Conservation (phyloP, 805 yeast genomes). For the Sungouiozyma ichnusensis region DNA sequence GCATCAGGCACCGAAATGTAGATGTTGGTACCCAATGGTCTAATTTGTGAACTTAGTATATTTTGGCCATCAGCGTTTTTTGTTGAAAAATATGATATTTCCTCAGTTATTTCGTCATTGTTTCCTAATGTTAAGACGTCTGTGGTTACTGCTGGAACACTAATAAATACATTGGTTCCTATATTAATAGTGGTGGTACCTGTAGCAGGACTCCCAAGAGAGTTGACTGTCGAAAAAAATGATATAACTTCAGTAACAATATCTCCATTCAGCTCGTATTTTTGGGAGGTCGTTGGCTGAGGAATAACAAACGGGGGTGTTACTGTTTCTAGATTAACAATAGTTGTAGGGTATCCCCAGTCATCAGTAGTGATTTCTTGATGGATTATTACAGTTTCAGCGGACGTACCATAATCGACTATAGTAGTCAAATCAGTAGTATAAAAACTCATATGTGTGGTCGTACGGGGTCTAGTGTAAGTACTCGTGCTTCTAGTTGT, state of each 20-base stretch:
- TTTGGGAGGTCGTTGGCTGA: background rate
- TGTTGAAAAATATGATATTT: background rate
- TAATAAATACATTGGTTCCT: background rate
- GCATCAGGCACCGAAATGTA: background rate
- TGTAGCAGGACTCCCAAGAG: background rate
- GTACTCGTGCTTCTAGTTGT: background rate
- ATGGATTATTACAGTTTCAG: background rate
- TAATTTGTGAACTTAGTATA: background rate
- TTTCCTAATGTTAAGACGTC: background rate
- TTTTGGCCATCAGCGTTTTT: background rate
- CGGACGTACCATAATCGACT: background rate
- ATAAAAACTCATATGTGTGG: background rate
- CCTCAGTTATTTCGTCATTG: background rate
- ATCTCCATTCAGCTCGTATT: background rate
- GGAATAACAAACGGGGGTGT: background rate
- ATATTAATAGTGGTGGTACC: background rate
- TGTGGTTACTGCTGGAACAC: background rate
- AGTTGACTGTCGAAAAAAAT: background rate
- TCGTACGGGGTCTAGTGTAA: background rate
- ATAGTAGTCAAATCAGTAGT: background rate
- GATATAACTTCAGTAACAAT: constrained; percentile 1
- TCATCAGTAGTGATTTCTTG: background rate
- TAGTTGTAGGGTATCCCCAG: background rate
- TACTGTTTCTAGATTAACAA: background rate
- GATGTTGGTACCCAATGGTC: background rate